Conservation (phyloP, 768 basidiomycete species). For the Mrakia gelida region DNA sequence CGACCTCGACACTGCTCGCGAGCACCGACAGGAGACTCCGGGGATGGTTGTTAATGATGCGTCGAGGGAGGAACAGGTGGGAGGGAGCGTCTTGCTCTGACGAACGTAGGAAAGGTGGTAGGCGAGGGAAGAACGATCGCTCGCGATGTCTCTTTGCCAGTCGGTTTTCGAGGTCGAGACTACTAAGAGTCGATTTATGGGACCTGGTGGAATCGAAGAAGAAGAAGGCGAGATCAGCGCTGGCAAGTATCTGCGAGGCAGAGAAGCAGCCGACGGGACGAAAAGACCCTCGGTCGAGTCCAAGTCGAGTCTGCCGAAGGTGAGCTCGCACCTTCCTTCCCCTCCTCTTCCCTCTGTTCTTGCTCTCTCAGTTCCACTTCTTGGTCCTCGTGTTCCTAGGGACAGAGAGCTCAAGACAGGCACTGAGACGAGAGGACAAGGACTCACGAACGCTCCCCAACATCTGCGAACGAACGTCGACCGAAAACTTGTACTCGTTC, state of each 20-base stretch:
- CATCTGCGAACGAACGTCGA: constrained; percentile 53
- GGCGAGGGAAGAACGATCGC: constrained; percentile 66
- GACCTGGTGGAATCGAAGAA: not conserved
- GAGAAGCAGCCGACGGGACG: constrained; percentile 18
- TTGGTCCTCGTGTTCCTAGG: not conserved
- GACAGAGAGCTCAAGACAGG: too few species aligned
- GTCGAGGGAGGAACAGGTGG: constrained; percentile 16
- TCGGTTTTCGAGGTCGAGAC: constrained; percentile 87
- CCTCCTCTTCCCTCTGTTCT: not conserved
- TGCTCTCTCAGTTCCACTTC: too few species aligned
- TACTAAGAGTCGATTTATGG: constrained; percentile 55
- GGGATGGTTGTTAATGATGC: constrained; percentile 40
- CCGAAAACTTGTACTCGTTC: too few species aligned
- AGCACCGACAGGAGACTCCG: constrained; percentile 70
- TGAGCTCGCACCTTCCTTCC: too few species aligned
- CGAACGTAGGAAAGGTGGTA: constrained; percentile 49
- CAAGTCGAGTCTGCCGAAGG: not conserved
- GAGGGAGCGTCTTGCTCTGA: not conserved
- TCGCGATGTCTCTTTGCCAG: constrained; percentile 71
- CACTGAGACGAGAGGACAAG: not conserved
- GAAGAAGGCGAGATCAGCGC: not conserved
- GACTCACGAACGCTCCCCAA: constrained; percentile 71
- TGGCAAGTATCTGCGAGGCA: not conserved
- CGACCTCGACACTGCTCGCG: constrained; percentile 69
- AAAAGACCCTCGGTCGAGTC: not conserved